These are phyloP conservation scores for Fusarium sp. DNA, from an alignment of 2,329 filamentous ascomycete species.

Conservation along the genomic window DNA sequence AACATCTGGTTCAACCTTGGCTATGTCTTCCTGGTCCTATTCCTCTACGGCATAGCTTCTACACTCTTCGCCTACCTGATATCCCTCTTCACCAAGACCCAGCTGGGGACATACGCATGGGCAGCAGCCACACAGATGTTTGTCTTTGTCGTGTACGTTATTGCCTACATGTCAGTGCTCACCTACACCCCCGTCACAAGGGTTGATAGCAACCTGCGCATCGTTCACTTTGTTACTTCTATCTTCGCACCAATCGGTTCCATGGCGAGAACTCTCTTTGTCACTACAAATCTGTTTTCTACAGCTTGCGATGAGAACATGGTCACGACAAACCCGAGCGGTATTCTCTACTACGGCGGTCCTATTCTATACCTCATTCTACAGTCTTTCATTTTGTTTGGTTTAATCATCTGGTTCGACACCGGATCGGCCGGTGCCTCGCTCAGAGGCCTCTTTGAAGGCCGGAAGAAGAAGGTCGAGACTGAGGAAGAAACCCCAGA, in stretches of 20 bases:
- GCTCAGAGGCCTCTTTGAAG: constrained; percentile 56
- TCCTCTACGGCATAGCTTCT: constrained; percentile 83
- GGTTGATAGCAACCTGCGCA: constrained; percentile 74
- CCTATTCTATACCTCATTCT: constrained; percentile 86
- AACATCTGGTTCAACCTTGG: constrained; percentile 81
- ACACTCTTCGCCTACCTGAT: constrained; percentile 83
- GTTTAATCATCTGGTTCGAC: constrained; percentile 82
- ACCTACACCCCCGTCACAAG: constrained; percentile 79
- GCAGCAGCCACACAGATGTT: constrained; percentile 81
- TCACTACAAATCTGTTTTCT: constrained; percentile 86
- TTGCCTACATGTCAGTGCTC: constrained; percentile 77
- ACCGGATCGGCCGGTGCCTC: constrained; percentile 74
- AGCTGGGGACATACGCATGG: constrained; percentile 87
- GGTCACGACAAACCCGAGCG: constrained; percentile 76
- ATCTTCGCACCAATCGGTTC: constrained; percentile 82
- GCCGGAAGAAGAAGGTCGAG: constrained; percentile 46
- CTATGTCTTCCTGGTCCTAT: constrained; percentile 85
- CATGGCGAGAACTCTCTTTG: constrained; percentile 78
- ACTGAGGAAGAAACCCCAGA: constrained; percentile 56
- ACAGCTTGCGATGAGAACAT: constrained; percentile 75
- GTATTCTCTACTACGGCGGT: constrained; percentile 81
- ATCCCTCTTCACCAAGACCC: constrained; percentile 82
- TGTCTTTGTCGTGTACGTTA: constrained; percentile 77
- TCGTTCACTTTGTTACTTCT: constrained; percentile 82
- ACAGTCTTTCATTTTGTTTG: constrained; percentile 78